A percentile compares a stretch with the other conserved stretches of the same genome.
Conservation (phyloP, 345 rosid species). For the Citrus hindsii region DNA sequence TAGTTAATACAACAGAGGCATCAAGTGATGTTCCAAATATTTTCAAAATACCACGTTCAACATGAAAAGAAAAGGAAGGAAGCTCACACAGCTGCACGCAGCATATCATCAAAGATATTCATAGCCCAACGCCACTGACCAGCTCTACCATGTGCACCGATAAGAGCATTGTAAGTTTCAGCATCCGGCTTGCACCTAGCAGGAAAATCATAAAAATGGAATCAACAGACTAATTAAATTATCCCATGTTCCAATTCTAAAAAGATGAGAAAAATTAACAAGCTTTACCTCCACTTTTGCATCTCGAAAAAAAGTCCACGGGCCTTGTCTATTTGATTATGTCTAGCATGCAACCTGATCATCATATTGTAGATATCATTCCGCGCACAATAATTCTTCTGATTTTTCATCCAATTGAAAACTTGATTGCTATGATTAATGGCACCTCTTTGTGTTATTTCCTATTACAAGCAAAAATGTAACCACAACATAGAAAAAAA, state of each 20-base stretch:
- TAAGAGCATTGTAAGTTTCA: conserved; percentile 87
- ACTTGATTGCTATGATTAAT: conserved; percentile 62
- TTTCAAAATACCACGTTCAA: conserved; percentile 5
- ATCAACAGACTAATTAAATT: not conserved
- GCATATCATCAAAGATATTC: conserved; percentile 91
- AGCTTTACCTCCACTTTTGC: conserved; percentile 83
- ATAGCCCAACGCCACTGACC: conserved; percentile 98
- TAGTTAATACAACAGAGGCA: not conserved
- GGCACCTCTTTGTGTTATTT: conserved; percentile 67
- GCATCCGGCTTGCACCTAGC: conserved; percentile 87
- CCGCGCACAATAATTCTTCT: conserved; percentile 77
- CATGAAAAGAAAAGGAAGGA: conserved; percentile 22
- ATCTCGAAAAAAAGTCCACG: conserved; percentile 95
- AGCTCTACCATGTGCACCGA: conserved; percentile 81
- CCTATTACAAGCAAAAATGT: conserved; percentile 36
- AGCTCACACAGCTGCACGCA: conserved; percentile 70
- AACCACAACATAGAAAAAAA: not conserved
- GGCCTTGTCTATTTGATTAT: conserved; percentile 71
- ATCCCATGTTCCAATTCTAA: not conserved
- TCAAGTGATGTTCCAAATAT: not conserved
- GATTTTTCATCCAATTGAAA: conserved; percentile 78
- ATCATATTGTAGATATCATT: conserved; percentile 84
- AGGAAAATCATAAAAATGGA: conserved; percentile 5
- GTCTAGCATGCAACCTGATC: conserved; percentile 84
- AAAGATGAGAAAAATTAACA: not conserved